Conservation (phyloP, 129 eudicot species). For the Flaveria robusta region DNA sequence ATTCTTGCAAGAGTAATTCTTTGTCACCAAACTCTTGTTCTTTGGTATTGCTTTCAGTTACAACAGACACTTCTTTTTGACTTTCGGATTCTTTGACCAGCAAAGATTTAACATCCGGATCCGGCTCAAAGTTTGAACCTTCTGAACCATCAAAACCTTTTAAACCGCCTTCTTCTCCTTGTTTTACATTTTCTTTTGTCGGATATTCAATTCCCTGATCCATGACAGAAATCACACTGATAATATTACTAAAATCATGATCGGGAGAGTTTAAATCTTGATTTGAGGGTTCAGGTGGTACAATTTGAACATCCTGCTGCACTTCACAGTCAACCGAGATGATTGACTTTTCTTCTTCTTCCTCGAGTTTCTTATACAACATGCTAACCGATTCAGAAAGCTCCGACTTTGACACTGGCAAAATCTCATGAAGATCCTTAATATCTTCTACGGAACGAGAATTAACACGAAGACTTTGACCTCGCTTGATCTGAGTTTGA, state of each 20-base stretch:
- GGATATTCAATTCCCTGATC: slow-evolving; percentile 55
- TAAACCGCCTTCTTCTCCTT: slow-evolving; percentile 25
- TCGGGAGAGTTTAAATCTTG: slow-evolving; percentile 25
- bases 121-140: not conserved
- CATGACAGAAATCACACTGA: slow-evolving; percentile 42
- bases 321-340: slow-evolving; percentile 40
- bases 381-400: slow-evolving; percentile 59
- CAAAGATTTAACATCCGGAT: slow-evolving; percentile 17
- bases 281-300: slow-evolving; percentile 37
- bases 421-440: slow-evolving; percentile 93
- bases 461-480: slow-evolving; percentile 60
- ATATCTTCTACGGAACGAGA: slow-evolving; percentile 57
- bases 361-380: slow-evolving; percentile 67
- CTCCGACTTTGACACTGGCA: slow-evolving; percentile 53
- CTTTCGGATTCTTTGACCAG: slow-evolving; percentile 21
- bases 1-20: slow-evolving; percentile 67
- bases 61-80: slow-evolving; percentile 37
- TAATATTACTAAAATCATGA: slow-evolving; percentile 30
- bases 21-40: slow-evolving; percentile 45
- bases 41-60: slow-evolving; percentile 31
- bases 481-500: slow-evolving; percentile 45
- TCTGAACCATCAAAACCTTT: slow-evolving; percentile 1
- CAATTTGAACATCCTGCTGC: slow-evolving; percentile 36
- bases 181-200: slow-evolving; percentile 34
- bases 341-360: slow-evolving; percentile 61